Conservation (phyloP, 2,329 filamentous ascomycete species). For the Phaeosphaeria sp. region DNA sequence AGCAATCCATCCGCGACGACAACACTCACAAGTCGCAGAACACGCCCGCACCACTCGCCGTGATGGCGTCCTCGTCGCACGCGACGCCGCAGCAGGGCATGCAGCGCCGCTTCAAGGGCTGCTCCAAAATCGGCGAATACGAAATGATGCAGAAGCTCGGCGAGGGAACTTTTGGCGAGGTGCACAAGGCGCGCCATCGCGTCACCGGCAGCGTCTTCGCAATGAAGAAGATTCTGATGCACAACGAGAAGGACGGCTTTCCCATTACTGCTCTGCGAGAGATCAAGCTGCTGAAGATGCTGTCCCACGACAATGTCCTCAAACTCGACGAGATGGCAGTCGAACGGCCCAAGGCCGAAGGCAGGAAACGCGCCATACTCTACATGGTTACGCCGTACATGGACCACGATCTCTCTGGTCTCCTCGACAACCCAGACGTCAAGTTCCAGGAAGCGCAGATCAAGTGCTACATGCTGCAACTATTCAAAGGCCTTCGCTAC, state of each 20-base stretch:
- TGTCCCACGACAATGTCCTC: slow-evolving; percentile 90
- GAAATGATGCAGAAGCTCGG: slow-evolving; percentile 84
- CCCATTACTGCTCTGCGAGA: slow-evolving; percentile 98
- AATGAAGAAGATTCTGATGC: slow-evolving; percentile 98
- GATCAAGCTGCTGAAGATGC: slow-evolving; percentile 94
- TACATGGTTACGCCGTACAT: slow-evolving; percentile 99
- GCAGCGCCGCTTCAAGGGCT: slow-evolving; percentile 75
- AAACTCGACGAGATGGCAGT: slow-evolving; percentile 95
- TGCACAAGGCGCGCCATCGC: slow-evolving; percentile 84
- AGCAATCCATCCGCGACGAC: slow-evolving; percentile 2
- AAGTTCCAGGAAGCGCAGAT: slow-evolving; percentile 88
- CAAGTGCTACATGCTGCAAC: slow-evolving; percentile 96
- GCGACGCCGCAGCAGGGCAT: slow-evolving; percentile 56
- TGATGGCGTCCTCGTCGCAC: slow-evolving; percentile 27
- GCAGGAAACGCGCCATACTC: slow-evolving; percentile 75
- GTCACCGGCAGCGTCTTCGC: slow-evolving; percentile 79
- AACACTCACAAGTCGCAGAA: background rate
- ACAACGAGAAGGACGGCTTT: slow-evolving; percentile 99
- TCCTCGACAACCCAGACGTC: slow-evolving; percentile 93
- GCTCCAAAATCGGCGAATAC: slow-evolving; percentile 82
- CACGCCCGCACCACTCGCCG: slow-evolving; percentile 1
- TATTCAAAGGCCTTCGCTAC: slow-evolving; percentile 88
- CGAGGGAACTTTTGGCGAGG: slow-evolving; percentile 96
- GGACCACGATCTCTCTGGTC: slow-evolving; percentile 97
- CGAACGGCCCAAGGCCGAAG: slow-evolving; percentile 69